Evolutionary conservation across 768 basidiomycete species (phyloP), one percentile per base, ranked within the genome.

Genomic region (Filobasidium floriforme): DNA sequence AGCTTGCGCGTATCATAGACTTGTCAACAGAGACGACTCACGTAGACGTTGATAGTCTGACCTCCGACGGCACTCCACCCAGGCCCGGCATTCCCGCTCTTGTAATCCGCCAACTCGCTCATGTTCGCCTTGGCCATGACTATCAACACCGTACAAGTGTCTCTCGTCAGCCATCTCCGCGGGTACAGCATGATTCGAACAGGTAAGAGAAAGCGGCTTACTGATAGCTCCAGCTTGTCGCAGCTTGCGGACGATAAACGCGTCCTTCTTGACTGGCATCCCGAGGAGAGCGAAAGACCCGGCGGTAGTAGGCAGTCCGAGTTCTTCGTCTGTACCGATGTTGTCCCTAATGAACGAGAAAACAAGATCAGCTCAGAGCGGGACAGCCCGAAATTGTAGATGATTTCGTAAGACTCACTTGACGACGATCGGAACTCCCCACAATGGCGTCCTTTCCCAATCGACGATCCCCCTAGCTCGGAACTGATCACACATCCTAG

Each of bases 301-400:
- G 1, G 74, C 73, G 5, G 73, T 73, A 3, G 76, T 77, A 28
- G 69, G 67, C 74, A 77, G 71, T 10, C 74, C 74, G 3, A 75
- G 59, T 32, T 55, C 54, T 6, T 63, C 51, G 55, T 73, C 74
- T 0, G 76, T 75, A 5, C 67, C 74, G 40, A 77, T 70, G 62
- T 72, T 74, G 52, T 77, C 74, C 46, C 64, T 65, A 28, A 37
- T 18, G 10, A 32, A 18, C 44, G n/a, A 5, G 43, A 40, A 41
- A 9, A 41, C 22, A 60, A 24, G 24, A 19, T 24, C 32, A 5
- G 12, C 29, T 11, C 6, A 2, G 28, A 60, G 22, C 43, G 52
- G 22, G 15, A n/a, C 52, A 54, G 22, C 9, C 10, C 26, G 54
- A 57, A 26, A 32, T 24, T 26, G 29, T 32, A 5, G 5, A 3